Evolutionary conservation across 805 yeast genomes (phyloP).

Genomic region (Hanseniaspora clermontiae): DNA sequence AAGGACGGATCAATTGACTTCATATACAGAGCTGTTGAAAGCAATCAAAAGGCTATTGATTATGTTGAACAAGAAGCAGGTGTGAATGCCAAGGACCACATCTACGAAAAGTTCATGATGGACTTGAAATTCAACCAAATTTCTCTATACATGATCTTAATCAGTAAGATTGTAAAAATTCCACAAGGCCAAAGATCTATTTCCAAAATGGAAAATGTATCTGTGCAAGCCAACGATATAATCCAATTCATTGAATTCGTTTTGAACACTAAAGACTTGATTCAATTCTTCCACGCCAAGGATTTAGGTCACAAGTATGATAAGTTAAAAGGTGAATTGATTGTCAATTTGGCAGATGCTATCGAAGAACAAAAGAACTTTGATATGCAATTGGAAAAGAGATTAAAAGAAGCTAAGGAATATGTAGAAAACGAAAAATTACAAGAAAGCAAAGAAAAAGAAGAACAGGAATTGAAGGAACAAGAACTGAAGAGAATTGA

Average conservation of each 20-base stretch:
- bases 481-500: slow-evolving; percentile 39
- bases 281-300: slow-evolving; percentile 39
- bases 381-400: slow-evolving; percentile 44
- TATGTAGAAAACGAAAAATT: slow-evolving; percentile 38
- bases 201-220: slow-evolving; percentile 46
- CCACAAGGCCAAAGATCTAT: slow-evolving; percentile 47
- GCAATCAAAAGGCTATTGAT: slow-evolving; percentile 43
- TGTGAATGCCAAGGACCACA: slow-evolving; percentile 17
- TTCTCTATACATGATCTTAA: slow-evolving; percentile 71
- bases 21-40: slow-evolving; percentile 49
- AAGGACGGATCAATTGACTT: slow-evolving; percentile 52
- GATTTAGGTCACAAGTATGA: slow-evolving; percentile 79
- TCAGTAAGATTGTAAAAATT: slow-evolving; percentile 62
- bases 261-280: slow-evolving; percentile 33
- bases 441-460: slow-evolving; percentile 36
- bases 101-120: slow-evolving; percentile 30
- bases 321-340: slow-evolving; percentile 66
- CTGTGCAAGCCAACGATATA: slow-evolving; percentile 49
- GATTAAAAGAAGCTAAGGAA: slow-evolving; percentile 62
- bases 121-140: slow-evolving; percentile 67
- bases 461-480: slow-evolving; percentile 32
- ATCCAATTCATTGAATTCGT: slow-evolving; percentile 45
- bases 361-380: slow-evolving; percentile 59
- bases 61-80: slow-evolving; percentile 17
- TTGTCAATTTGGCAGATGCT: slow-evolving; percentile 56